Conservation (phyloP, 2,329 filamentous ascomycete genomes). For the Pestalotiopsis sp. region DNA sequence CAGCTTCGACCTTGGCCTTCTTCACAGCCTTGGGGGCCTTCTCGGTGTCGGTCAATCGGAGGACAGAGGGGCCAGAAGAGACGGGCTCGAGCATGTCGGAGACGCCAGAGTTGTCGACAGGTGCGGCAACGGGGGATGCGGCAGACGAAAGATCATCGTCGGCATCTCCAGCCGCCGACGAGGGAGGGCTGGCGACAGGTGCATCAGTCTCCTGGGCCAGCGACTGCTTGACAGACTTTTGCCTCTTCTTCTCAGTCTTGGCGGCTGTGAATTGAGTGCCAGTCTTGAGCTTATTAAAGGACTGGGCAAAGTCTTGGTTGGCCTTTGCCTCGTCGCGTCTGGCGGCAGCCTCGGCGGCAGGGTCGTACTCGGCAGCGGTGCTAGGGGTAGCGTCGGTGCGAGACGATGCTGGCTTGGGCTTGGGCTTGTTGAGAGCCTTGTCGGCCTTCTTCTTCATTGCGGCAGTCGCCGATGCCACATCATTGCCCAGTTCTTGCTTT, state of each 20-base stretch:
- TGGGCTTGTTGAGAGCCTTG: constrained; percentile 29
- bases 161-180: constrained; percentile 74
- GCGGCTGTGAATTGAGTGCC: constrained; percentile 61
- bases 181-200: constrained; percentile 47
- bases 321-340: constrained; percentile 54
- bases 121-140: constrained; percentile 62
- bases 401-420: constrained; percentile 36
- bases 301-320: constrained; percentile 69
- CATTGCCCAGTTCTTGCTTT: constrained; percentile 11
- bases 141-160: constrained; percentile 79
- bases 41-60: constrained; percentile 73
- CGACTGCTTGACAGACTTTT: constrained; percentile 72
- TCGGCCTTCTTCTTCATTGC: constrained; percentile 40
- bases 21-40: constrained; percentile 62
- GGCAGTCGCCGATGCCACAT: constrained; percentile 18
- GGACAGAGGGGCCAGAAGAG: constrained; percentile 67
- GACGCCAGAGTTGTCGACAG: constrained; percentile 68
- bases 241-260: constrained; percentile 61
- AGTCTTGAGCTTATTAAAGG: constrained; percentile 70
- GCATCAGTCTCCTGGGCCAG: constrained; percentile 55
- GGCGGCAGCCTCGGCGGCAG: constrained; percentile 56
- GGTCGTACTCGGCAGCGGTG: constrained; percentile 39
- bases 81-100: constrained; percentile 89
- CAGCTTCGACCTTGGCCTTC: constrained; percentile 63
- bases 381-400: constrained; percentile 30